Evolutionary conservation across 2,329 filamentous ascomycete species (phyloP).

Genomic region (Fusarium nurragi): DNA sequence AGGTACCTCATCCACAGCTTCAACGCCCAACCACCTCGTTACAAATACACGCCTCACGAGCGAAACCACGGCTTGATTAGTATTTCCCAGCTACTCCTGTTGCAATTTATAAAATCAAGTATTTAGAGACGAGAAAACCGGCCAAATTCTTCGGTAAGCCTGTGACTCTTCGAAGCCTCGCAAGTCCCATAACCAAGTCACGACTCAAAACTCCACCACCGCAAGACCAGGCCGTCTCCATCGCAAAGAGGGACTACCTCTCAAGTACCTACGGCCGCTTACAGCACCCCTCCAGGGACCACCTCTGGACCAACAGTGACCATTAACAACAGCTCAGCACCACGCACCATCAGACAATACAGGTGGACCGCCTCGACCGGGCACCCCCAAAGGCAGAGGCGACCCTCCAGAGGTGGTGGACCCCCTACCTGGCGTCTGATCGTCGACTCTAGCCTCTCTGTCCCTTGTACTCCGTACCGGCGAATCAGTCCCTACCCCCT

Average conservation of each 20-base stretch:
- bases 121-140: constrained; percentile 2
- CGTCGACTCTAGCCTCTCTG: constrained; percentile 39
- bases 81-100: constrained; percentile 19
- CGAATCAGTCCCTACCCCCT: constrained; percentile 42
- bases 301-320: constrained; percentile 36
- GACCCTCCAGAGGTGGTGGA: constrained; percentile 37
- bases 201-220: constrained; percentile 29
- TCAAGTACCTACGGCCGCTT: constrained; percentile 25
- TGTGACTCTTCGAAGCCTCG: constrained; percentile 31
- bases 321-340: constrained; percentile 33
- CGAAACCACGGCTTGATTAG: constrained; percentile 32
- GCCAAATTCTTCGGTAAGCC: constrained; percentile 29
- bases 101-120: constrained; percentile 20
- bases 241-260: constrained; percentile 29
- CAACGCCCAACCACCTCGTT: constrained; percentile 37
- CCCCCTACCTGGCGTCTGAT: constrained; percentile 44
- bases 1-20: constrained; percentile 18
- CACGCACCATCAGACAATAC: constrained; percentile 40
- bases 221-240: constrained; percentile 27
- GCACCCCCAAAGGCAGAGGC: constrained; percentile 37
- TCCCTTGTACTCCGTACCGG: constrained; percentile 22
- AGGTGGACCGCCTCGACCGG: constrained; percentile 36
- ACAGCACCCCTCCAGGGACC: constrained; percentile 38
- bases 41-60: constrained; percentile 34
- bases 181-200: constrained; percentile 35